Evolutionary conservation across 2,329 filamentous ascomycete species (phyloP).

Genomic region (Colletotrichum eleusines): DNA sequence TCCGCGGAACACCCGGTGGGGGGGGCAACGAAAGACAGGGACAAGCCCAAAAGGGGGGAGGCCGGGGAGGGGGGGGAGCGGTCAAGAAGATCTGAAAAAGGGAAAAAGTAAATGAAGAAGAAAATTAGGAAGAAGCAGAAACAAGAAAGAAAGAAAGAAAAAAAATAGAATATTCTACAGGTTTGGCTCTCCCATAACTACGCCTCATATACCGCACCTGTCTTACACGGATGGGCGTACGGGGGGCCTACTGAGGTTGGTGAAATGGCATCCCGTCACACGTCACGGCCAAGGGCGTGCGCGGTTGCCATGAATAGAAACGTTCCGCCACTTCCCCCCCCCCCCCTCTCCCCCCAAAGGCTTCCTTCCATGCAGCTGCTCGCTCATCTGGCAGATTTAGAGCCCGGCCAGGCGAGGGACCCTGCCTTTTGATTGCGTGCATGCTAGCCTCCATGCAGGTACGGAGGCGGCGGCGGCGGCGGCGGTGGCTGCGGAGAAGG

Average conservation of each 20-base stretch:
- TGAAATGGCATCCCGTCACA: slow-evolving; percentile 20
- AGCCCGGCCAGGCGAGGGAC: not conserved
- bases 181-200: not conserved
- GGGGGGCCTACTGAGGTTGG: slow-evolving; percentile 10
- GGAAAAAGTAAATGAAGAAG: no score
- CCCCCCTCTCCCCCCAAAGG: slow-evolving; percentile 1
- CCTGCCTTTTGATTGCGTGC: not conserved
- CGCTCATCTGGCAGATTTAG: slow-evolving; percentile 22
- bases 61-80: no score
- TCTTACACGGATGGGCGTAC: no score
- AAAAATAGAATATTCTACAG: not conserved
- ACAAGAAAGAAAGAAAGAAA: not conserved
- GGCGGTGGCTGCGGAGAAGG: slow-evolving; percentile 11
- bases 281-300: not conserved
- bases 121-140: not conserved
- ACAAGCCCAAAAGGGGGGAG: not conserved
- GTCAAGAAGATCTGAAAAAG: not conserved
- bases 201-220: slow-evolving; percentile 4
- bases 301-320: slow-evolving; percentile 22
- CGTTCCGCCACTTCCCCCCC: not conserved
- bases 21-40: not conserved
- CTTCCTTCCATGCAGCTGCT: slow-evolving; percentile 34
- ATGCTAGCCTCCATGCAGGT: slow-evolving; percentile 23
- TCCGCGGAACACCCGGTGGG: not conserved
- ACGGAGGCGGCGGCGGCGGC: no score